Percentiles rank a stretch among this genome's conserved stretches.
phyloP scores from a whole-genome alignment of 116 monocot species.

The Trichopus zeylanicus region DNA sequence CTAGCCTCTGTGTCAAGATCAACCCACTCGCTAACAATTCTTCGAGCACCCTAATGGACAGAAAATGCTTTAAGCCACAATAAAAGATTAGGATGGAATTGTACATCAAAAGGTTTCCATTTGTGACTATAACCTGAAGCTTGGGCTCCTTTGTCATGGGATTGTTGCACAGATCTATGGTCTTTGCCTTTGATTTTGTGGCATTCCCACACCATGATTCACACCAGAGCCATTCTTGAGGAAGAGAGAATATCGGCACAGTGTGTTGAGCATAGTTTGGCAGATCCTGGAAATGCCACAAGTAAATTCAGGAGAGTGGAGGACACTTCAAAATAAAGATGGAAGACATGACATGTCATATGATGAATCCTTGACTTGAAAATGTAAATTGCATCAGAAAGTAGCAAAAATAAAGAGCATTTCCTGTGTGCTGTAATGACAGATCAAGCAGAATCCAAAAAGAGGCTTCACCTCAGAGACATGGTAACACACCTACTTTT shows the following conservation, averaged over 20 bases:
- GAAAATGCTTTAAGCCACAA: background rate
- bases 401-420: too few species aligned
- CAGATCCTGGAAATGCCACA: slow-evolving; percentile 58
- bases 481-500: too few species aligned
- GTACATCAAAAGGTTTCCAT: background rate
- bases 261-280: slow-evolving; percentile 98
- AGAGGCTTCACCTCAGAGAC: too few species aligned
- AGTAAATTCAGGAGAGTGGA: slow-evolving; percentile 1
- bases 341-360: too few species aligned
- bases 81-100: background rate
- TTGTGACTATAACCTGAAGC: slow-evolving; percentile 46
- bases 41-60: slow-evolving; percentile 62
- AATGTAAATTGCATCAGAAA: too few species aligned
- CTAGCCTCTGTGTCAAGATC: slow-evolving; percentile 82
- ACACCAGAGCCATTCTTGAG: slow-evolving; percentile 99
- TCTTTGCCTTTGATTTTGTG: slow-evolving; percentile 85
- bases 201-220: slow-evolving; percentile 99
- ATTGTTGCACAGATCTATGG: slow-evolving; percentile 97
- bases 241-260: slow-evolving; percentile 94
- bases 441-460: too few species aligned
- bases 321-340: too few species aligned
- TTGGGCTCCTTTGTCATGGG: slow-evolving; percentile 99
- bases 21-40: slow-evolving; percentile 91
- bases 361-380: too few species aligned
- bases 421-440: too few species aligned